Evolutionary conservation across 2,329 filamentous ascomycete species (phyloP).

Genomic region (Bretziella fagacearum): DNA sequence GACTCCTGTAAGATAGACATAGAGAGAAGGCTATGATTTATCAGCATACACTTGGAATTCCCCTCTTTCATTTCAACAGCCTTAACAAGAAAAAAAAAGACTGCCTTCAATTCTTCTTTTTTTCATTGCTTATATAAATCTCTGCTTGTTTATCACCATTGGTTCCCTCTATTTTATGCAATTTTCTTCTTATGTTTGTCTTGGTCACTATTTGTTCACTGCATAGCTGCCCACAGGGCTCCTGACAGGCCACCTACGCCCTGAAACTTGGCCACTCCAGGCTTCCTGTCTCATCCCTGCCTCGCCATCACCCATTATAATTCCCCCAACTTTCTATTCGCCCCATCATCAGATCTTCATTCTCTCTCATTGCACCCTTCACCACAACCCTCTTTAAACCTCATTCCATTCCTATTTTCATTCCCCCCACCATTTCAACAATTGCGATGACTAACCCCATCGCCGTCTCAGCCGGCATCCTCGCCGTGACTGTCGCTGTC

Average conservation of each 20-base stretch:
- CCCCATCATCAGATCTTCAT: background rate
- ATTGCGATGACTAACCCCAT: slow-evolving; percentile 30
- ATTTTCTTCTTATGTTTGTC: too few species aligned
- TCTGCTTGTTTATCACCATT: too few species aligned
- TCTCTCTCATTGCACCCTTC: background rate
- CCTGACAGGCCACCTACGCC: background rate
- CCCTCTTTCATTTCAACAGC: too few species aligned
- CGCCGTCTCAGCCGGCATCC: slow-evolving; percentile 38
- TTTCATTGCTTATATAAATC: background rate
- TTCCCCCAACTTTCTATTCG: background rate
- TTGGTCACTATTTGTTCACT: too few species aligned
- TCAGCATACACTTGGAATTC: too few species aligned
- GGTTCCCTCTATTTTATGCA: too few species aligned
- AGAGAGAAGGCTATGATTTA: too few species aligned
- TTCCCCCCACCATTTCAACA: background rate
- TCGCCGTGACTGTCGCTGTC: slow-evolving; percentile 39
- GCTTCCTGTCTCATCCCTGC: background rate
- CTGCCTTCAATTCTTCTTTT: too few species aligned
- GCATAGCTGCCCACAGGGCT: too few species aligned
- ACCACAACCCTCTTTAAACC: background rate
- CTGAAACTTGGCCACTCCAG: background rate
- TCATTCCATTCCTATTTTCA: background rate
- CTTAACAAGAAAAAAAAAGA: too few species aligned
- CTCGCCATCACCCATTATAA: background rate
- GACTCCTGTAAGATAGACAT: too few species aligned